Base-by-base conservation (phyloP, 345 rosid species). In the Hibiscus mutabilis region DNA sequence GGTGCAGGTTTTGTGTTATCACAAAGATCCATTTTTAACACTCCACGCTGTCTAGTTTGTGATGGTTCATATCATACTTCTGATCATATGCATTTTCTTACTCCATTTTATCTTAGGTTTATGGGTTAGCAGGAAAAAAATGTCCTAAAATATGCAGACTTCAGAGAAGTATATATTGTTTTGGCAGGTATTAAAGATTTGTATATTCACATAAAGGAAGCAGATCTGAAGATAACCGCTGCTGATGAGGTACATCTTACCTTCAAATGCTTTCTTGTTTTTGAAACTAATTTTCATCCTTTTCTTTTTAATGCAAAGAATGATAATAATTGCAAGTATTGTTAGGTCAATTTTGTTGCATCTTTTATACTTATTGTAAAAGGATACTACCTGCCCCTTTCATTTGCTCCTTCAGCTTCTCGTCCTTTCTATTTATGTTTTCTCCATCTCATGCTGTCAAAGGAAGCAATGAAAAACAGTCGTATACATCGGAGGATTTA, bases 401-500 rank as follows among this genome's bases (percentile, higher is more conserved):
- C 31, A 15, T 61, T 70, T 29, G 10, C 53, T 16, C 7, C 66
- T 44, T 44, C 27, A n/a, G 74, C 67, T 44, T 58, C 29, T n/a
- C 31, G 27, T 71, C 2, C 12, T 44, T 75, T 31, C 27, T 69
- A 40, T 35, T 77, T 37, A 63, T 46, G 66, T 69, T 66, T 60
- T 66, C 19, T 60, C 47, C 21, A 47, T 70, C 66, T 71, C 57
- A 6, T 61, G 59, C 42, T 58, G 60, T 69, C 33, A 67, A 86
- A 88, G 91, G 88, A 85, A 84, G 93, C 78, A 79, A 78, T 88
- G 73, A 86, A 85, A 81, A 84, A 76, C n/a, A 73, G 57, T 67
- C 85, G 89, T 77, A 88, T 86, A 58, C 80, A 76, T 52, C 80
- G 77, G 82, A 83, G 93, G 76, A 77, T 88, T 68, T 72, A 86